Percentiles rank a stretch among this genome's conserved stretches.
Conservation (phyloP, 176 grass and related monocot genomes). For the Ampelocalamus luodianensis region DNA sequence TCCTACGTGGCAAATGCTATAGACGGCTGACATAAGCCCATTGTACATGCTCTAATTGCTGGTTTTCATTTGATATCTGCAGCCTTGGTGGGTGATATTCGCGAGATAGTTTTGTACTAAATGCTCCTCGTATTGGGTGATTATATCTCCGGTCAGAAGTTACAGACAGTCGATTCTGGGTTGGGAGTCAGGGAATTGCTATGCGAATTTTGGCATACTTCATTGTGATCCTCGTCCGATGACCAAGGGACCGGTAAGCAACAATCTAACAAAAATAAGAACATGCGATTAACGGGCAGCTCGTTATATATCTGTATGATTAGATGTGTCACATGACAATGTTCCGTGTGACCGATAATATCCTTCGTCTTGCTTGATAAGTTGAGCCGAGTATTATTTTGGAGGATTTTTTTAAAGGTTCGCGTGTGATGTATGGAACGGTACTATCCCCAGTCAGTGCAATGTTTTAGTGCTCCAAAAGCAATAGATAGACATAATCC, state of each 20-base stretch:
- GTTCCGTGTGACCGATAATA: background rate
- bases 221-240: background rate
- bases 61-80: too few species aligned
- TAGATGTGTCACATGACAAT: background rate
- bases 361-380: constrained; percentile 7
- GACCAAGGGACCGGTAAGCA: background rate
- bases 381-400: constrained; percentile 30
- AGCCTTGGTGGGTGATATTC: background rate
- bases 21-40: too few species aligned
- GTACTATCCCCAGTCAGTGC: too few species aligned
- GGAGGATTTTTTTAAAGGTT: background rate
- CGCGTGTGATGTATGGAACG: too few species aligned
- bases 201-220: background rate
- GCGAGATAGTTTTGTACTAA: background rate
- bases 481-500: background rate
- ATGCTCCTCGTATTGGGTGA: background rate
- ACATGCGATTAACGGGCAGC: too few species aligned
- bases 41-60: too few species aligned
- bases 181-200: background rate
- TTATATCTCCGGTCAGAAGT: background rate
- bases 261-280: background rate
- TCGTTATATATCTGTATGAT: background rate
- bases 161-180: background rate
- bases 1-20: too few species aligned
- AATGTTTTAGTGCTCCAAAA: background rate